Percentiles rank a stretch among this genome's conserved stretches.
phyloP scores from a whole-genome alignment of 805 yeast species.

The Candida takata region DNA sequence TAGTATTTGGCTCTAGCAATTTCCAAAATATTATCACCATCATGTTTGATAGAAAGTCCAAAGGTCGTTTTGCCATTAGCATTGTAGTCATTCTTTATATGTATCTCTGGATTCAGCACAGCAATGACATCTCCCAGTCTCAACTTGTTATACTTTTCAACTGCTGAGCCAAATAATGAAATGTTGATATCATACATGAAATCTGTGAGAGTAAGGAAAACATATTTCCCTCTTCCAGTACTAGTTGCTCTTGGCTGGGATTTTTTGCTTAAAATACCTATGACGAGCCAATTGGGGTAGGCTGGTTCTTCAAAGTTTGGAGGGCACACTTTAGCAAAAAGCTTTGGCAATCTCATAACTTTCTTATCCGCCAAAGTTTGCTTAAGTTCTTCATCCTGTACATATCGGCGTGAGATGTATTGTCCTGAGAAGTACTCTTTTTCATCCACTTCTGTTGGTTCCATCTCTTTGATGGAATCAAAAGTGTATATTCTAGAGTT shows the following conservation, averaged over 20 bases:
- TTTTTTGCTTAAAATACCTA: constrained; percentile 64
- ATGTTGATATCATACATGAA: constrained; percentile 54
- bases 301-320: constrained; percentile 65
- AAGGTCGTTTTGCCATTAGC: constrained; percentile 30
- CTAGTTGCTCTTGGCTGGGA: constrained; percentile 42
- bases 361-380: constrained; percentile 41
- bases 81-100: constrained; percentile 21
- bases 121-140: constrained; percentile 69
- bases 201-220: constrained; percentile 60
- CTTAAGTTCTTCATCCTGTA: constrained; percentile 31
- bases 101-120: constrained; percentile 66
- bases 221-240: constrained; percentile 39
- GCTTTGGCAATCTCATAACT: constrained; percentile 48
- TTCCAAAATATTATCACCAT: constrained; percentile 51
- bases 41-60: constrained; percentile 47
- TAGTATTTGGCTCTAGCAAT: constrained; percentile 65
- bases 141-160: constrained; percentile 65
- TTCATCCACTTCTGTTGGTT: constrained; percentile 32
- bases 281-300: constrained; percentile 69
- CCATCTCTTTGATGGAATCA: constrained; percentile 21
- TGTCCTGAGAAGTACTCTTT: constrained; percentile 41
- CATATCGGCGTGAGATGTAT: constrained; percentile 39
- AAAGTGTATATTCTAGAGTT: constrained; percentile 35
- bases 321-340: constrained; percentile 58
- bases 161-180: constrained; percentile 60